Evolutionary conservation across 495 filamentous ascomycete genomes (phyloP).

Genomic region (Acidomyces sp.): DNA sequence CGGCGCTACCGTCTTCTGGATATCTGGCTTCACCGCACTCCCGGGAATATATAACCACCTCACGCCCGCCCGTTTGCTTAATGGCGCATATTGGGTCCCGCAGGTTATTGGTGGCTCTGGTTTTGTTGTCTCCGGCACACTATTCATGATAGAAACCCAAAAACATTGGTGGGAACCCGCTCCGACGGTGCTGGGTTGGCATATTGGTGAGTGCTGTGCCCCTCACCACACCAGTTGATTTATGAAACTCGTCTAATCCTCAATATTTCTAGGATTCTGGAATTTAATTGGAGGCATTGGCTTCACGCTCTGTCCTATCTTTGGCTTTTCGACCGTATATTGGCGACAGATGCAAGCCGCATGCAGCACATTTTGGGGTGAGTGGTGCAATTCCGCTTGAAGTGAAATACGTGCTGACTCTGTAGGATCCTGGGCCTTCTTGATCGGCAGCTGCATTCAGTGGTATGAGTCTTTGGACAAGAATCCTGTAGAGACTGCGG

Average conservation of each 20-base stretch:
- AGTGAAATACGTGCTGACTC: slow-evolving; percentile 1
- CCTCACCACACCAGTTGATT: too few relatives aligned
- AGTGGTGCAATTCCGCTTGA: neutral
- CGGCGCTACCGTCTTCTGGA: slow-evolving; percentile 56
- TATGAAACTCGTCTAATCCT: too few relatives aligned
- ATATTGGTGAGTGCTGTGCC: too few relatives aligned
- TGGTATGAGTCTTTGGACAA: slow-evolving; percentile 53
- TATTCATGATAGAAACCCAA: slow-evolving; percentile 64
- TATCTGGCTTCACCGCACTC: slow-evolving; percentile 51
- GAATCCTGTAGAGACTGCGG: slow-evolving; percentile 44
- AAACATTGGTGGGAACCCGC: slow-evolving; percentile 51
- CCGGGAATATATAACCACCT: slow-evolving; percentile 43
- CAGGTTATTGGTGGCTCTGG: slow-evolving; percentile 54
- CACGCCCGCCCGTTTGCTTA: slow-evolving; percentile 29
- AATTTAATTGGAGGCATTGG: slow-evolving; percentile 50
- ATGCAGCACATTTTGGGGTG: slow-evolving; percentile 52
- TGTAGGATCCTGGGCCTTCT: slow-evolving; percentile 45
- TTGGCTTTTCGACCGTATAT: slow-evolving; percentile 34
- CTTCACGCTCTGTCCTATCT: slow-evolving; percentile 54
- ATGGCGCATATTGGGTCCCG: slow-evolving; percentile 54
- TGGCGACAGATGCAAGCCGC: slow-evolving; percentile 43
- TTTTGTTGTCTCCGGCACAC: slow-evolving; percentile 44
- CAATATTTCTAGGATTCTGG: too few relatives aligned
- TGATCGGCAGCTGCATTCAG: slow-evolving; percentile 51
- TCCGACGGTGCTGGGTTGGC: slow-evolving; percentile 45